Evolutionary conservation across 2,329 filamentous ascomycete species (phyloP).

Genomic region (Teratosphaeria destructans): DNA sequence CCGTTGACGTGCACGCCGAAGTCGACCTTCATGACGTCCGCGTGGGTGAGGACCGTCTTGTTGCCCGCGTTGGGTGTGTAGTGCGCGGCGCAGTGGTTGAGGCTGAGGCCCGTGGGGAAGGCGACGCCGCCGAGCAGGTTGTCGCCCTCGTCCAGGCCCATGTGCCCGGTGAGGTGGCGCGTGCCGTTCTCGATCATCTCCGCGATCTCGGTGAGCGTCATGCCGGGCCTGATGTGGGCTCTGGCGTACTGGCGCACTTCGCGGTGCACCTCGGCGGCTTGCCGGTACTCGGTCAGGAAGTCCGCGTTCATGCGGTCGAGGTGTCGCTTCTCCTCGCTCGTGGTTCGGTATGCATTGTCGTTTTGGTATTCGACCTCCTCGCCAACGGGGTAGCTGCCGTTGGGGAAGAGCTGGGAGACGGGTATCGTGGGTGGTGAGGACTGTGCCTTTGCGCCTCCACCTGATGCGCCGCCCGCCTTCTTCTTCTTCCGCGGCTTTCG

Average conservation of each 20-base stretch:
- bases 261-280: constrained; percentile 47
- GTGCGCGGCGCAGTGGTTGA: constrained; percentile 47
- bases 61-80: constrained; percentile 48
- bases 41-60: constrained; percentile 60
- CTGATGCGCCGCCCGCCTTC: constrained; percentile 13
- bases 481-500: constrained; percentile 31
- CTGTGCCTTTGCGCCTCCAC: constrained; percentile 29
- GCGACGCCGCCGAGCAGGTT: constrained; percentile 42
- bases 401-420: constrained; percentile 36
- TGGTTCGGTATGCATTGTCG: constrained; percentile 37
- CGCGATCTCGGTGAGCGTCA: constrained; percentile 40
- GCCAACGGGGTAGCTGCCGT: constrained; percentile 35
- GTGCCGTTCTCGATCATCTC: constrained; percentile 46
- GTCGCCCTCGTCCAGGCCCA: constrained; percentile 43
- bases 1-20: constrained; percentile 75
- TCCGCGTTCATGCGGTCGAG: constrained; percentile 35
- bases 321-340: constrained; percentile 38
- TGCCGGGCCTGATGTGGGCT: constrained; percentile 40
- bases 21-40: constrained; percentile 75
- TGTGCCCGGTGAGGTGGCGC: constrained; percentile 39
- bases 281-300: constrained; percentile 45
- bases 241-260: constrained; percentile 44
- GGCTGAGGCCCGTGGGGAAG: constrained; percentile 45
- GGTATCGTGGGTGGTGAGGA: constrained; percentile 38
- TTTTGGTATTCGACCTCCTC: constrained; percentile 36